Evolutionary conservation across 139 green algal genomes (phyloP).

Genomic region (Picochlorum sp.): DNA sequence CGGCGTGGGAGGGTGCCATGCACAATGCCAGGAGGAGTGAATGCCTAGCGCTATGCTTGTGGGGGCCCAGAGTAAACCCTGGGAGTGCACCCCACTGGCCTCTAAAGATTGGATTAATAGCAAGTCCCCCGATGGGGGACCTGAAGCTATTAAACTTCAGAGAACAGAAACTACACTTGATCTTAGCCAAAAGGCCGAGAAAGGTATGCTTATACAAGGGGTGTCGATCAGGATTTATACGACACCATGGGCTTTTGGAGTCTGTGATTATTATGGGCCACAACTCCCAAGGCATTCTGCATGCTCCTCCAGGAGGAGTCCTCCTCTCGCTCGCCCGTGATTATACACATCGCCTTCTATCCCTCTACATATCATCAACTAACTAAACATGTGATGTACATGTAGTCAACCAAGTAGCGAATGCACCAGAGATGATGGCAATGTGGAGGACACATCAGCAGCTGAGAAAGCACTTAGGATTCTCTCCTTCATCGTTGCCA

Average conservation of each 20-base stretch:
- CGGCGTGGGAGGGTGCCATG: constrained; percentile 7
- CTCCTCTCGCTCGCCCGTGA: no score
- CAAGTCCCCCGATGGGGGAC: constrained; percentile 30
- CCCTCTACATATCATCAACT: no score
- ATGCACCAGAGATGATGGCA: no score
- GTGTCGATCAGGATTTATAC: background rate
- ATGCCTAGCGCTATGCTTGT: constrained; percentile 14
- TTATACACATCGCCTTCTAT: no score
- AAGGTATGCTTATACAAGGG: constrained; percentile 39
- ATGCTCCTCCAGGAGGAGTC: no score
- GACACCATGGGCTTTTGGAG: background rate
- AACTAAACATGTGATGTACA: no score
- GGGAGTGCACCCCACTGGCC: constrained; percentile 8
- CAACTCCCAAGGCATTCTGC: no score
- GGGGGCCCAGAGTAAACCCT: background rate
- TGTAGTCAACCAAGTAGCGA: no score
- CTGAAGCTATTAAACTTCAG: constrained; percentile 62
- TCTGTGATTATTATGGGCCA: background rate
- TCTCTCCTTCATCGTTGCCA: constrained; percentile 31
- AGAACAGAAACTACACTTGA: constrained; percentile 80
- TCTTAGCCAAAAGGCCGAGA: constrained; percentile 77
- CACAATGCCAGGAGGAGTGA: constrained; percentile 11
- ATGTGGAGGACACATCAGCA: background rate
- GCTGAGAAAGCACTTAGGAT: constrained; percentile 24
- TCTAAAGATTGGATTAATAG: constrained; percentile 52